Percentiles rank a stretch among this genome's conserved stretches.
Conservation (phyloP, 352 stramenopile species). For the Phytophthora pluvialis region DNA sequence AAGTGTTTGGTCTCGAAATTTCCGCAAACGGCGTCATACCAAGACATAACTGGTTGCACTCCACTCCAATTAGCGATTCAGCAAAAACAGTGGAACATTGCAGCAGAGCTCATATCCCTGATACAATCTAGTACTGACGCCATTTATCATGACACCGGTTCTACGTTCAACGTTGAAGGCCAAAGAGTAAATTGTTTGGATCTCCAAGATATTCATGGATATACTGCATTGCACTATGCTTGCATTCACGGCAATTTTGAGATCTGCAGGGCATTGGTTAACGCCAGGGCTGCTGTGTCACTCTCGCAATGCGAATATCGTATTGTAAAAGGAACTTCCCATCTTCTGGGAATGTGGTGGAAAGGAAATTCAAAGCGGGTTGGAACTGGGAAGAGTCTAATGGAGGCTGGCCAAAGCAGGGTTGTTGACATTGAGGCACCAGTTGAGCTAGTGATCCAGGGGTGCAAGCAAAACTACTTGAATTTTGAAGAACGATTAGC, state of each 20-base stretch:
- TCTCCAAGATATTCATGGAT: slow-evolving; percentile 56
- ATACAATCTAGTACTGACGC: slow-evolving; percentile 20
- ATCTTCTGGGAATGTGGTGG: slow-evolving; percentile 42
- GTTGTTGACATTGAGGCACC: slow-evolving; percentile 25
- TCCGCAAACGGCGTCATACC: slow-evolving; percentile 35
- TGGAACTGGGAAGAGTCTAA: slow-evolving; percentile 10
- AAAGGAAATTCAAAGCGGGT: slow-evolving; percentile 32
- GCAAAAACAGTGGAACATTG: slow-evolving; percentile 41
- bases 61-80: slow-evolving; percentile 58
- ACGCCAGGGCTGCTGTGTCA: slow-evolving; percentile 32
- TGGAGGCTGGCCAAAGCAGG: slow-evolving; percentile 8
- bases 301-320: slow-evolving; percentile 41
- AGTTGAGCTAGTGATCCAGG: slow-evolving; percentile 27
- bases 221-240: slow-evolving; percentile 65
- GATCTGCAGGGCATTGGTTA: slow-evolving; percentile 40
- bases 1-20: slow-evolving; percentile 57
- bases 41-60: slow-evolving; percentile 53
- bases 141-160: slow-evolving; percentile 6
- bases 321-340: slow-evolving; percentile 17
- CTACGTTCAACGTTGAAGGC: neutral
- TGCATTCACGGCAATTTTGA: slow-evolving; percentile 42
- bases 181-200: slow-evolving; percentile 28
- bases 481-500: slow-evolving; percentile 27
- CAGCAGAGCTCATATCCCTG: slow-evolving; percentile 35
- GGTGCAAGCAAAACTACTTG: slow-evolving; percentile 21